A percentile compares a stretch with the other conserved stretches of the same genome.
Conservation (phyloP, 305 asterid species). For the Rubia occidens region DNA sequence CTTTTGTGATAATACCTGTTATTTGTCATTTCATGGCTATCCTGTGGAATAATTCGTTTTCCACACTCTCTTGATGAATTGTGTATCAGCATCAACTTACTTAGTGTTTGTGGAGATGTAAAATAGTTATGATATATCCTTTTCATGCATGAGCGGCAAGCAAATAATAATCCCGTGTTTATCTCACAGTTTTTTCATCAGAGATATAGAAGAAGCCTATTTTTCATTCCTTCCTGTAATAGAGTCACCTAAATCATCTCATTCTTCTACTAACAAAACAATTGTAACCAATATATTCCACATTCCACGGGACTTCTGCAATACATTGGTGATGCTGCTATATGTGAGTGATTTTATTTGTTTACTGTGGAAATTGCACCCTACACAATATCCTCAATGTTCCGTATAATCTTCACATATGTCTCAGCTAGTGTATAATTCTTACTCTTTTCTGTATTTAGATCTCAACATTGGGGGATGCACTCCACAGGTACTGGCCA, state of each 20-base stretch:
- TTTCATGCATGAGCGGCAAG: too few species aligned
- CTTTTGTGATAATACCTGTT: neutral
- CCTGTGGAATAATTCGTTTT: too few species aligned
- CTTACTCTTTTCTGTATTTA: constrained; percentile 19
- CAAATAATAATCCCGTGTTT: too few species aligned
- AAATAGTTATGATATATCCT: too few species aligned
- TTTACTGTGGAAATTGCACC: too few species aligned
- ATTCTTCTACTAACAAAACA: neutral
- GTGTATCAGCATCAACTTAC: too few species aligned
- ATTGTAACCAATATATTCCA: neutral
- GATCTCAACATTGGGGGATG: constrained; percentile 53
- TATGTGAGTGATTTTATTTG: neutral
- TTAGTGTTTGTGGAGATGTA: too few species aligned
- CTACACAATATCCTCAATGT: too few species aligned
- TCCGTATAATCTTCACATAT: neutral
- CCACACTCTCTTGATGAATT: too few species aligned
- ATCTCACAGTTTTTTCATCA: too few species aligned
- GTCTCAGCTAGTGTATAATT: neutral
- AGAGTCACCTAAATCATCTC: neutral
- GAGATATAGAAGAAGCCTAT: neutral
- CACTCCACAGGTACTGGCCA: constrained; percentile 68
- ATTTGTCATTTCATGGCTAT: neutral
- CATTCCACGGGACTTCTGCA: neutral
- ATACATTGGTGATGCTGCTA: neutral
- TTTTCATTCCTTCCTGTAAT: neutral